phyloP scores from a whole-genome alignment of 139 green algal genomes.

The Raphidocelis subcapitata region DNA sequence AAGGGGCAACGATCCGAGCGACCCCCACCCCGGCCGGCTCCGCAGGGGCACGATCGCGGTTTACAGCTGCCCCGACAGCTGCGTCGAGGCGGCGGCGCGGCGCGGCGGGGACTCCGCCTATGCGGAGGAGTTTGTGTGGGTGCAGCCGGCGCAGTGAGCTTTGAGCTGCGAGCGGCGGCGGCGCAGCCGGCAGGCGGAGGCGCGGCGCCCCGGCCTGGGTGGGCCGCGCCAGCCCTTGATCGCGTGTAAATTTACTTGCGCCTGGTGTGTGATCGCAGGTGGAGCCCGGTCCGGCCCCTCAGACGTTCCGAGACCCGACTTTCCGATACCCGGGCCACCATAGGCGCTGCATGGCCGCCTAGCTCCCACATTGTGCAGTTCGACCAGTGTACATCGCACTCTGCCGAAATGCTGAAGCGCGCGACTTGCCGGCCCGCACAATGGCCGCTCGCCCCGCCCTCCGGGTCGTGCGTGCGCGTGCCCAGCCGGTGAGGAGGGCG shows the following conservation, averaged over 20 bases:
- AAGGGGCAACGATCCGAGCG: no score
- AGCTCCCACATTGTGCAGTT: no score
- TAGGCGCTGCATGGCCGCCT: no score
- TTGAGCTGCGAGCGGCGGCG: background rate
- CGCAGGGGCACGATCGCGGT: constrained; percentile 64
- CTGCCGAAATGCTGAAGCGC: no score
- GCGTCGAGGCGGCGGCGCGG: constrained; percentile 12
- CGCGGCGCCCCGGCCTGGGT: background rate
- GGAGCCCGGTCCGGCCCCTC: background rate
- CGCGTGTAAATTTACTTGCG: background rate
- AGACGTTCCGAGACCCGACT: background rate
- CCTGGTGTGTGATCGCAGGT: background rate
- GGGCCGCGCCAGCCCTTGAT: background rate
- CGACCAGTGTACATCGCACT: no score
- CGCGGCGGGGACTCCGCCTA: constrained; percentile 31
- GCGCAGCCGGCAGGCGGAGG: background rate
- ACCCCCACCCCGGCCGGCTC: no score
- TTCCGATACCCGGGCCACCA: constrained; percentile 19
- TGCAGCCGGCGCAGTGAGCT: constrained; percentile 40
- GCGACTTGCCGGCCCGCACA: no score
- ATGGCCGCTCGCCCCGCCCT: no score
- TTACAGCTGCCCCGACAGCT: constrained; percentile 69
- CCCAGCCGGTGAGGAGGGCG: no score
- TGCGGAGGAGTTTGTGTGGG: constrained; percentile 61
- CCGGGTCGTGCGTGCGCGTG: no score